Conservation (phyloP, 495 filamentous ascomycete species). For the Podospora australis region DNA sequence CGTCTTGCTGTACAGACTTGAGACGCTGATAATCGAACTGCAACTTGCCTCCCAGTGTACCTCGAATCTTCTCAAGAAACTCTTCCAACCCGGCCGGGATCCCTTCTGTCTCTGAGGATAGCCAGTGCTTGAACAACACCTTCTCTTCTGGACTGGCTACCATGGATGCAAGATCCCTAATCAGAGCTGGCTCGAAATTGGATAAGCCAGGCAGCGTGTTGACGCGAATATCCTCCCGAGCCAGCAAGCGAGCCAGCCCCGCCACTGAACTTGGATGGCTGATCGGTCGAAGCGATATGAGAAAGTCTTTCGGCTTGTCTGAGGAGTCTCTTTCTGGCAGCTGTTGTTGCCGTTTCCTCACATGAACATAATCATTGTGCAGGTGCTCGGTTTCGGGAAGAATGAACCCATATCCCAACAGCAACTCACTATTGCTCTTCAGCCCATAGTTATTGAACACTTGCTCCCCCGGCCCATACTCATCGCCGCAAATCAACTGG, state of each 20-base stretch:
- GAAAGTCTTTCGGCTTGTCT: conserved; percentile 25
- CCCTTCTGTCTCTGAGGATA: neutral
- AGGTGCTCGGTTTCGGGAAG: conserved; percentile 31
- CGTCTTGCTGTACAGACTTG: conserved; percentile 25
- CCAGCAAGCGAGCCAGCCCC: conserved; percentile 23
- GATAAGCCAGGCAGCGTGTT: conserved; percentile 29
- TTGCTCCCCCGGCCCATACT: conserved; percentile 28
- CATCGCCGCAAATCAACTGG: conserved; percentile 24
- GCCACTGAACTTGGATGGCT: conserved; percentile 30
- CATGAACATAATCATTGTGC: conserved; percentile 46
- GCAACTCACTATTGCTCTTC: conserved; percentile 48
- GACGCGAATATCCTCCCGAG: conserved; percentile 2
- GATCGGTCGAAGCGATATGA: conserved; percentile 38
- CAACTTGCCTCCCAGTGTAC: conserved; percentile 23
- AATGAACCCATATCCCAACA: conserved; percentile 49
- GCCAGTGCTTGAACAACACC: conserved; percentile 4
- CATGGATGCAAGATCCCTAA: conserved; percentile 27
- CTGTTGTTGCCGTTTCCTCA: conserved; percentile 29
- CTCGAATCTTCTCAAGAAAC: conserved; percentile 19
- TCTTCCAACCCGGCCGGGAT: conserved; percentile 3
- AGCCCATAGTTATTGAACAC: conserved; percentile 51
- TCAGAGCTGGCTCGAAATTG: conserved; percentile 37
- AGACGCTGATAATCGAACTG: conserved; percentile 23
- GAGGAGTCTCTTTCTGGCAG: neutral
- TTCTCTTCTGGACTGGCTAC: conserved; percentile 14